Base-by-base conservation (phyloP, 495 filamentous ascomycete species). In the Xylaria venustula region DNA sequence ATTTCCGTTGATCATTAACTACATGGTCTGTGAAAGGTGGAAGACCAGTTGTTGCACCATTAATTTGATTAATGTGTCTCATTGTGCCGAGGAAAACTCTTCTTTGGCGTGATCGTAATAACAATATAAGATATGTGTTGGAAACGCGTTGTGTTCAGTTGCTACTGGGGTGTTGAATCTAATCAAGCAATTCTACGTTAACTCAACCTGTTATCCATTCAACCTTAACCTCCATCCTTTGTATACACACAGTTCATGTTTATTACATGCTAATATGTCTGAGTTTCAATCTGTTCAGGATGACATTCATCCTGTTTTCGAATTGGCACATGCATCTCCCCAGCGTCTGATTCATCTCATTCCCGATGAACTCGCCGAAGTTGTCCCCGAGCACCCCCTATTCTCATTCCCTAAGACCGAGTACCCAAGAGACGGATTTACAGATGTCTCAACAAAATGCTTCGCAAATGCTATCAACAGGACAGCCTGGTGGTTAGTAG, bases 351-450 rank as follows among this genome's bases (percentile, higher is more conserved):
- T 56, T 20, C 53, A 46, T 32, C 54, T 56, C n/a, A 46, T 56
- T 11, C 54, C 40, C 2, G 54, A 56, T 12, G 40, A 56, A 28
- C 54, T 56, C 40, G 54, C 54, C 0, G 54, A 26, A 42, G 23
- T 23, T 9, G 37, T 56, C 0, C 54, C 52, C 2, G 42, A 56
- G 25, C 54, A 46, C 6, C 40, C 42, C 12, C 23, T 56, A 15
- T 56, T 56, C 54, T 56, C 25, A 14, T 56, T 44, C n/a, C 17
- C 54, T 2, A 56, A 45, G 30, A 56, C 54, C 5, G 23, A 34
- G 47, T 51, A 66, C 12, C 61, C 66, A 12, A 1, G 32, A n/a
- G 65, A 67, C 51, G 71, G 70, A 1, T 74, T 69, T 63, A 64
- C 63, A 50, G 34, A 65, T 36, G 55, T 74, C 14, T 68, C 55